Percentiles rank a stretch among this genome's conserved stretches.
Conservation (phyloP, 768 basidiomycete genomes). For the Hypholoma fasciculare region DNA sequence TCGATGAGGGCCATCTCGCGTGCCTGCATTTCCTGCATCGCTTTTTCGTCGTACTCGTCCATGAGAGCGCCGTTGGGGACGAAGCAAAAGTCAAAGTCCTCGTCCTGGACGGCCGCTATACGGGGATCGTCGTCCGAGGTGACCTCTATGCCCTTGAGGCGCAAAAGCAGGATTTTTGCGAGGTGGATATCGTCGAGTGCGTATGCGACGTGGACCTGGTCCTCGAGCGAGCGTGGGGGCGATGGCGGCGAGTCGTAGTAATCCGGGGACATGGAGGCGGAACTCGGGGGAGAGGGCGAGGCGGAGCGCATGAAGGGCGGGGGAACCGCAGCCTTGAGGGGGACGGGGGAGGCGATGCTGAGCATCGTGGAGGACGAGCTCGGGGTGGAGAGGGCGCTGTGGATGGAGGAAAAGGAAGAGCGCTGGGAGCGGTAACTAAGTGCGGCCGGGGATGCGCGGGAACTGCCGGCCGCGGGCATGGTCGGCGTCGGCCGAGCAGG, state of each 20-base stretch:
- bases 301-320: slow-evolving; percentile 23
- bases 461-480: background rate
- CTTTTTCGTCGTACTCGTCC: slow-evolving; percentile 43
- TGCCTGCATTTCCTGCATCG: slow-evolving; percentile 34
- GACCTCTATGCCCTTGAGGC: slow-evolving; percentile 63
- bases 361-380: slow-evolving; percentile 5
- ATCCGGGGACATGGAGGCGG: slow-evolving; percentile 34
- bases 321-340: slow-evolving; percentile 18
- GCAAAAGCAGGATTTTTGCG: slow-evolving; percentile 63
- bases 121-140: slow-evolving; percentile 60
- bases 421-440: slow-evolving; percentile 4
- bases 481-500: background rate
- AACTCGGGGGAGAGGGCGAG: slow-evolving; percentile 27
- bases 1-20: slow-evolving; percentile 35
- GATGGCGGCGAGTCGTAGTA: slow-evolving; percentile 48
- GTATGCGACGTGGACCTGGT: slow-evolving; percentile 69
- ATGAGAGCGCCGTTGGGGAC: slow-evolving; percentile 40
- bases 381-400: slow-evolving; percentile 2
- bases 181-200: slow-evolving; percentile 66
- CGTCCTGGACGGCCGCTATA: slow-evolving; percentile 58
- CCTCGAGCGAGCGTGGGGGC: slow-evolving; percentile 50
- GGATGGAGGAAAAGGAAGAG: slow-evolving; percentile 4
- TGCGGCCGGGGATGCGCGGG: background rate
- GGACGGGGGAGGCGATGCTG: slow-evolving; percentile 23
- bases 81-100: slow-evolving; percentile 50